A percentile compares a stretch with the other conserved stretches of the same genome.
Conservation (phyloP, 2,329 filamentous ascomycete genomes). For the Alternaria ventricosa region DNA sequence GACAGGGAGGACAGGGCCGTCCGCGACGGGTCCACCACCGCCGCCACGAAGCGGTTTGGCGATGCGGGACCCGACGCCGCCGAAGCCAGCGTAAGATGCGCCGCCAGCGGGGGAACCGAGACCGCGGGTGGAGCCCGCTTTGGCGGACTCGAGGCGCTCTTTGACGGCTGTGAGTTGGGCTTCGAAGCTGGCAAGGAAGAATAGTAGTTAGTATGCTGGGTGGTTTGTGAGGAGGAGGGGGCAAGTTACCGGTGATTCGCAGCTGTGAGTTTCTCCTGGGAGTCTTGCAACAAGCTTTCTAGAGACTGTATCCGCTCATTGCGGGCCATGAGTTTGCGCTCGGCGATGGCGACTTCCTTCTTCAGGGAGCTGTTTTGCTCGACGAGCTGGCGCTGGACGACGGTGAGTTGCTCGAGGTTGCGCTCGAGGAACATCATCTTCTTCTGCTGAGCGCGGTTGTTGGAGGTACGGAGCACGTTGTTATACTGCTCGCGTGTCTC, state of each 20-base stretch:
- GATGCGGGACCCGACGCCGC: conserved; percentile 62
- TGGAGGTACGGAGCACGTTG: conserved; percentile 93
- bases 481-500: conserved; percentile 99
- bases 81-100: conserved; percentile 70
- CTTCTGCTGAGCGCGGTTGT: conserved; percentile 99
- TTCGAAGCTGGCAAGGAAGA: conserved; percentile 76
- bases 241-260: conserved; percentile 94
- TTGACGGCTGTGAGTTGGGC: conserved; percentile 96
- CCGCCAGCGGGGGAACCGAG: conserved; percentile 67
- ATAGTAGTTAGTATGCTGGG: conserved; percentile 6
- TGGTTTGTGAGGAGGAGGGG: neutral
- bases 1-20: conserved; percentile 50
- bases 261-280: conserved; percentile 96
- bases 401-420: conserved; percentile 96
- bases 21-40: conserved; percentile 54
- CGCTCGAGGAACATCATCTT: conserved; percentile 99
- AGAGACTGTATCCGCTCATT: conserved; percentile 97
- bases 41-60: conserved; percentile 65
- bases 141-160: conserved; percentile 94
- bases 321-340: conserved; percentile 93
- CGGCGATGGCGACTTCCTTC: conserved; percentile 98
- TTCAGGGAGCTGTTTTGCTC: conserved; percentile 95
- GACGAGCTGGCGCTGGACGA: conserved; percentile 95
- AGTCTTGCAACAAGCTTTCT: conserved; percentile 90
- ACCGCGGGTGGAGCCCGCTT: conserved; percentile 86